Base-by-base conservation (phyloP, 2,329 filamentous ascomycete species). In the Colletotrichum lindemuthianum region DNA sequence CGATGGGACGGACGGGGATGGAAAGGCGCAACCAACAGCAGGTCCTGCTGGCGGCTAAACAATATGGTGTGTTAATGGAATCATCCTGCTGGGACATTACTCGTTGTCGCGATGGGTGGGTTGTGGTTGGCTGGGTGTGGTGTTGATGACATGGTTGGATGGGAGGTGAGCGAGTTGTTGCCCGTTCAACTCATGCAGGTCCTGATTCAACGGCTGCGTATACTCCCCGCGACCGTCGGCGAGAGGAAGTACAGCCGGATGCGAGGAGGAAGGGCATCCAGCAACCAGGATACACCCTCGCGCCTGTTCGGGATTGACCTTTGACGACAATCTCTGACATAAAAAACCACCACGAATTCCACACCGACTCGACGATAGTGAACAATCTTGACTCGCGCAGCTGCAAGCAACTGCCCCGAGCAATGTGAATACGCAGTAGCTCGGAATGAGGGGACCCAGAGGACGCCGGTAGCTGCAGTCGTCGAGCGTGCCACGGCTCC, bases 1-100 rank as follows among this genome's bases (percentile, higher is more conserved):
- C 8, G 15, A n/a, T n/a, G 34, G n/a, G 24, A 33, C 53, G 24
- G 48, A 48, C 43, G 45, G 13, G 36, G 6, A 32, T 13, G 10
- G 32, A 4, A 24, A 24, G 24, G 24, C 24, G 24, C 24, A 24
- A 4, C 24, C 37, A 24, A 40, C 40, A 50, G 37, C 44, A 36
- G 45, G 24, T 33, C n/a, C 44, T 10, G 51, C 39, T 51, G 34
- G 16, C 34, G 37, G 39, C 40, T 15, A 37, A 37, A n/a, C 45
- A 50, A 44, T 39, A 33, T 32, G 24, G 13, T 37, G 13, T 8
- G n/a, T 36, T 7, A 24, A 37, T 41, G 24, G 24, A 24, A 44
- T 9, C 50, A 32, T 58, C 37, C 43, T 13, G 12, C 37, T n/a
- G 37, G n/a, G 36, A 60, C 57, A 60, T 45, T 45, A 45, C 43